These are phyloP conservation scores for Podaxis sp. DNA, from an alignment of 768 basidiomycete genomes.

Conservation along the genomic window DNA sequence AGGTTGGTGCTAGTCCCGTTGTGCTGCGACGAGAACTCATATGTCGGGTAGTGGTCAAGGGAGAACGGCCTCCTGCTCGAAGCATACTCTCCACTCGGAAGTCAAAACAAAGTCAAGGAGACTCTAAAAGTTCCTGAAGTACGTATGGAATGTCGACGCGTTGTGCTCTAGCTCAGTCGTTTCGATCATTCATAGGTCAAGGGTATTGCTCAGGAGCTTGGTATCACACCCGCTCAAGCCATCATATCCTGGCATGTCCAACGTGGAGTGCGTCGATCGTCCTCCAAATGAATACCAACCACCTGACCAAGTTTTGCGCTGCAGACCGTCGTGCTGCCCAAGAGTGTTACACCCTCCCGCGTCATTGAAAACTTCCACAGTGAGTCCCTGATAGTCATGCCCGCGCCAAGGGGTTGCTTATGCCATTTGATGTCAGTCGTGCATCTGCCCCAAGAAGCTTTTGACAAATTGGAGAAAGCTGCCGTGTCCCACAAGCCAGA, in stretches of 20 bases:
- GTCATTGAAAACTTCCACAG: conserved; percentile 71
- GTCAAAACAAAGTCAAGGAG: conserved; percentile 55
- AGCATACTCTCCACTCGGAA: conserved; percentile 78
- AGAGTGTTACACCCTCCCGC: conserved; percentile 70
- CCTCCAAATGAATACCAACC: not conserved
- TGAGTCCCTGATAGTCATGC: conserved; percentile 22
- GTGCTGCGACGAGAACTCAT: not conserved
- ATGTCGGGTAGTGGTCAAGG: conserved; percentile 55
- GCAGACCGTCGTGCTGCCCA: conserved; percentile 72
- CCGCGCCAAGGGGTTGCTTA: not conserved
- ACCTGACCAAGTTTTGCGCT: not conserved
- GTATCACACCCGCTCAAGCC: conserved; percentile 74
- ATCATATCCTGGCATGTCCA: conserved; percentile 78
- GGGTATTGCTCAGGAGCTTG: conserved; percentile 57
- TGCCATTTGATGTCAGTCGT: not conserved
- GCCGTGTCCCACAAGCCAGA: conserved; percentile 55
- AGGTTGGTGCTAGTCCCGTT: conserved; percentile 34
- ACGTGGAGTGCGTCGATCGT: conserved; percentile 57
- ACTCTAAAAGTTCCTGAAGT: conserved; percentile 61
- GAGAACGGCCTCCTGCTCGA: conserved; percentile 64
- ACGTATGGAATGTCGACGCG: not conserved
- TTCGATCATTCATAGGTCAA: conserved; percentile 38
- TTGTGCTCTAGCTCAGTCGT: not conserved
- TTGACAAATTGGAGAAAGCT: conserved; percentile 48
- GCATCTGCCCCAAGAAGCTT: conserved; percentile 37